phyloP scores from a whole-genome alignment of 306 rosid species.

The Luffa aegyptiaca region DNA sequence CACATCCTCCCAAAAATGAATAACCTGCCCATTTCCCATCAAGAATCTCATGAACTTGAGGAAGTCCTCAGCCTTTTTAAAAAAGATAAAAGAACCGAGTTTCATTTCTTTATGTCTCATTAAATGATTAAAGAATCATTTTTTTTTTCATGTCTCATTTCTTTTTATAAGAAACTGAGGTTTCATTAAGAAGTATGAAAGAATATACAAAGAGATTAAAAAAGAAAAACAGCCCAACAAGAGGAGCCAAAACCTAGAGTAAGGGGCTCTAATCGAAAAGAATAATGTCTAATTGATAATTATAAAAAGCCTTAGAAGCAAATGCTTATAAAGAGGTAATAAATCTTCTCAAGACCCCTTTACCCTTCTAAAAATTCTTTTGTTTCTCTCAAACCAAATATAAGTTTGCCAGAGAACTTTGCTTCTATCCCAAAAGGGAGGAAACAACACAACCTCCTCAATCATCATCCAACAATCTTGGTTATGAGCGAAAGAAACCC shows the following conservation, averaged over 20 bases:
- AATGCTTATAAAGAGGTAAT: not conserved
- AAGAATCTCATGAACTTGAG: too few relatives aligned
- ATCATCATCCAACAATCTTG: not conserved
- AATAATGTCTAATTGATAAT: not conserved
- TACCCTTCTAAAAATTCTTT: not conserved
- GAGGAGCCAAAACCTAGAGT: not conserved
- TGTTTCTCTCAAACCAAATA: not conserved
- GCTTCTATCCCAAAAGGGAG: not conserved
- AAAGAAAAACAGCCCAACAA: not conserved
- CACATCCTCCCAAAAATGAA: too few relatives aligned
- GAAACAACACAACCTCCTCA: not conserved
- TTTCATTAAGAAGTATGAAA: not conserved
- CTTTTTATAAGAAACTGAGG: not conserved
- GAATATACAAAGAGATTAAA: not conserved
- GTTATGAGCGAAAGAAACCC: not conserved
- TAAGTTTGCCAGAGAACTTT: too few relatives aligned
- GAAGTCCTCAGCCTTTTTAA: too few relatives aligned
- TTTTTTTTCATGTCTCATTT: not conserved
- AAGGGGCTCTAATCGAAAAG: not conserved
- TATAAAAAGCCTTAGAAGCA: not conserved
- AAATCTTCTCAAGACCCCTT: not conserved
- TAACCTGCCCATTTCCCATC: too few relatives aligned
- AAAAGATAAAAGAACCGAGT: not conserved
- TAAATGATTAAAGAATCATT: not conserved
- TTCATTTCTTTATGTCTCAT: not conserved